phyloP scores from a whole-genome alignment of 352 stramenopile genomes.

The Pythium aphanidermatum region DNA sequence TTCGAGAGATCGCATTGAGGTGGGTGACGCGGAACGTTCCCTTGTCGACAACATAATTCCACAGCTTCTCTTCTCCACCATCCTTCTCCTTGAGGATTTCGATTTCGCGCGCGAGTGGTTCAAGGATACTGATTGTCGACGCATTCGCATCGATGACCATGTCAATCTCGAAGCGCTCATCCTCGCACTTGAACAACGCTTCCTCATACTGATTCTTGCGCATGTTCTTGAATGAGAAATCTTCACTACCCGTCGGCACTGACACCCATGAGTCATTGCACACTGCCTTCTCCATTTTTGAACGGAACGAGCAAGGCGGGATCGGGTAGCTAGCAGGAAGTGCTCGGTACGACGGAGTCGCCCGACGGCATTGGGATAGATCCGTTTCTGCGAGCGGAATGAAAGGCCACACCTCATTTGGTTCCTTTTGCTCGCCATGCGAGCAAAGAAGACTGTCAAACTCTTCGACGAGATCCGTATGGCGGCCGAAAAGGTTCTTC shows the following conservation, averaged over 20 bases:
- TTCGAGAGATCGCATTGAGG: conserved; percentile 96
- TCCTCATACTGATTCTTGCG: conserved; percentile 99
- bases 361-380: conserved; percentile 83
- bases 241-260: conserved; percentile 97
- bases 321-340: conserved; percentile 97
- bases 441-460: conserved; percentile 70
- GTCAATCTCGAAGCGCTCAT: conserved; percentile 94
- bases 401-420: conserved; percentile 89
- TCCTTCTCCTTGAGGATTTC: conserved; percentile 72
- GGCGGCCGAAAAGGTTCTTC: conserved; percentile 82
- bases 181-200: conserved; percentile 98
- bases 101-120: conserved; percentile 95
- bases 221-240: conserved; percentile 99
- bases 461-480: conserved; percentile 79
- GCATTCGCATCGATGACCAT: conserved; percentile 97
- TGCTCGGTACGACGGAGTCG: conserved; percentile 96
- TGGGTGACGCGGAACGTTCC: conserved; percentile 93
- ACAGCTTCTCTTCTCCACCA: conserved; percentile 58
- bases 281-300: conserved; percentile 86
- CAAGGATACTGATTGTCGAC: conserved; percentile 92
- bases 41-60: conserved; percentile 93
- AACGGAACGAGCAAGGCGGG: conserved; percentile 94
- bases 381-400: conserved; percentile 90
- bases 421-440: conserved; percentile 71
- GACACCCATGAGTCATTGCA: conserved; percentile 98